Evolutionary conservation across 1,284 basidiomycete genomes (phyloP), one percentile per base, ranked within the genome.

Genomic region (Mixia osmundae): DNA sequence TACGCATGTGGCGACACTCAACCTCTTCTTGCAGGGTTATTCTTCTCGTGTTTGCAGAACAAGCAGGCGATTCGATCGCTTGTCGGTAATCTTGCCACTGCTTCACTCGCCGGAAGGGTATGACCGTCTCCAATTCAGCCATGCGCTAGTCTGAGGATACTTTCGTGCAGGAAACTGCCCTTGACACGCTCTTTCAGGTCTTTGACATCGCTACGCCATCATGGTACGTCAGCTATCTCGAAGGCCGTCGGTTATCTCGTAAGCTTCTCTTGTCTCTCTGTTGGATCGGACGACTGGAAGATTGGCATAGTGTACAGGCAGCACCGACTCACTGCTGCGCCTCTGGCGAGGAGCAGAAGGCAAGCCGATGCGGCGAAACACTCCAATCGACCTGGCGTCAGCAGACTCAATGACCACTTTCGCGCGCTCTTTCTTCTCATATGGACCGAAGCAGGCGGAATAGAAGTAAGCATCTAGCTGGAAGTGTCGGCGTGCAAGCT

Each of bases 111-210:
- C 34, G 76, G 79, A 36, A 66, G 82, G 54, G 83, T 85, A 53
- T 11, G 9, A 19, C 14, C 11, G 35, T 29, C 27, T 25, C 15
- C 38, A 20, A 28, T 11, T 39, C 19, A 6, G 38, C 34, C 20
- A 37, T 33, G 12, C 45, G n/a, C n/a, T n/a, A 22, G 18, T 21
- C 35, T 28, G 12, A 30, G 15, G 35, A 25, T 28, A 24, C 15
- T 7, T 25, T n/a, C 33, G 10, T 37, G 3, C 51, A 89, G 82
- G 82, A 89, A 60, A 69, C 83, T 18, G 64, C 95, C 22, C 61
- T 97, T 23, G 79, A 94, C 49, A 75, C 91, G 67, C 78, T 97
- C 49, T 89, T 89, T 52, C 75, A 80, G 44, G 64, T 89, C n/a
- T 63, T 97, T 36, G 77, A 82, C 39, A 85, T 94, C 54, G 77